These are phyloP conservation scores for Psilocybe cyanescens DNA, from an alignment of 768 basidiomycete genomes.

Conservation along the genomic window DNA sequence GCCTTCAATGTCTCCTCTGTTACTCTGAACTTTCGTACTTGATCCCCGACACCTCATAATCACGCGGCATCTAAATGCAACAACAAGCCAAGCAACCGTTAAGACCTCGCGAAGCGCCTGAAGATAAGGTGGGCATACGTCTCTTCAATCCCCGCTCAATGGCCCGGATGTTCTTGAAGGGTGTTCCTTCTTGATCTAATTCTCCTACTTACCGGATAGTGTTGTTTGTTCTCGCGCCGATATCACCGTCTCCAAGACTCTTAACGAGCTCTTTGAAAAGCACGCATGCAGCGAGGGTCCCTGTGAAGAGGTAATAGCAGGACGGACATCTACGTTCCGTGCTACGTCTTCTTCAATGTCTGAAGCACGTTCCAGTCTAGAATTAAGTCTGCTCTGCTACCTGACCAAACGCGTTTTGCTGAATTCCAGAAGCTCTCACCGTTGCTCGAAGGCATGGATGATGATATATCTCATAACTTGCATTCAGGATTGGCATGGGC, in stretches of 20 bases:
- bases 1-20: too few relatives aligned
- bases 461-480: too few relatives aligned
- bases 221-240: not conserved
- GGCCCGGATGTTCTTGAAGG: not conserved
- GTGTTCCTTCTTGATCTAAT: not conserved
- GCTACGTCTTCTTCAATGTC: not conserved
- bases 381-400: slow-evolving; percentile 4
- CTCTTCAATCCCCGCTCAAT: not conserved
- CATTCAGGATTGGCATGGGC: too few relatives aligned
- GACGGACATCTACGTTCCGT: too few relatives aligned
- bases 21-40: too few relatives aligned
- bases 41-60: too few relatives aligned
- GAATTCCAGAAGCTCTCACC: not conserved
- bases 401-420: not conserved
- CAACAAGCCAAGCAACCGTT: not conserved
- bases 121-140: not conserved
- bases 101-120: not conserved
- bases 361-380: slow-evolving; percentile 22
- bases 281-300: not conserved
- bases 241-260: not conserved
- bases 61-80: too few relatives aligned
- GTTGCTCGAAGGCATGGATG: too few relatives aligned
- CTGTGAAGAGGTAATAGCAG: not conserved
- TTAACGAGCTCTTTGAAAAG: not conserved
- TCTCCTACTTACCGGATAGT: too few relatives aligned